Conservation (phyloP, 352 stramenopile genomes). For the Phytopythium aichiense region DNA sequence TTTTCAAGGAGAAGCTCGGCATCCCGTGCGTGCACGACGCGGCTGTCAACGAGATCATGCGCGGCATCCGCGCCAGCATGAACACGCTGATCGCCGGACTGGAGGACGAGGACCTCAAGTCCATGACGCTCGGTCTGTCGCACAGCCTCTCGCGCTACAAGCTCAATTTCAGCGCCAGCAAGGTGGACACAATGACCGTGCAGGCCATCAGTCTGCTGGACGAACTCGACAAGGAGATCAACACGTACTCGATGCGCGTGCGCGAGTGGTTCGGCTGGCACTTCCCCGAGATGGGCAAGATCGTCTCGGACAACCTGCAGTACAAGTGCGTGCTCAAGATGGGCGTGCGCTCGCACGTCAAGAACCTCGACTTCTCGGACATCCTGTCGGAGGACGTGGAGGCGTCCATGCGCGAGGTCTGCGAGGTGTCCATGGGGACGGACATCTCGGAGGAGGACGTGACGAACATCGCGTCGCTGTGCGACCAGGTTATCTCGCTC, state of each 20-base stretch:
- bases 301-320: conserved; percentile 98
- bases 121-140: conserved; percentile 99
- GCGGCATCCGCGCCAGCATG: conserved; percentile 96
- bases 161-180: conserved; percentile 99
- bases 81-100: conserved; percentile 91
- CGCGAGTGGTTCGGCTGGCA: conserved; percentile 99
- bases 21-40: conserved; percentile 92
- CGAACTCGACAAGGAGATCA: conserved; percentile 99
- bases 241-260: conserved; percentile 99
- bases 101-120: conserved; percentile 88
- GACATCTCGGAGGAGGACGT: conserved; percentile 99
- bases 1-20: conserved; percentile 99
- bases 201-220: conserved; percentile 99
- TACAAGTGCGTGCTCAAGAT: conserved; percentile 98
- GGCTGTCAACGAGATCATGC: conserved; percentile 95
- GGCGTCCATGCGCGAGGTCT: conserved; percentile 95
- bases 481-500: conserved; percentile 89
- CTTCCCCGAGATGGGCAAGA: conserved; percentile 96
- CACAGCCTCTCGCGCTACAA: conserved; percentile 99
- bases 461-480: conserved; percentile 94
- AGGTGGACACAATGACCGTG: conserved; percentile 99
- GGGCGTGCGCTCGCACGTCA: conserved; percentile 91
- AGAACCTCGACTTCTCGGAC: conserved; percentile 91
- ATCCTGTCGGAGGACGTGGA: conserved; percentile 91
- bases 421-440: conserved; percentile 99